Evolutionary conservation across 1,284 basidiomycete species (phyloP).

Genomic region (Quambalaria eucalypti): DNA sequence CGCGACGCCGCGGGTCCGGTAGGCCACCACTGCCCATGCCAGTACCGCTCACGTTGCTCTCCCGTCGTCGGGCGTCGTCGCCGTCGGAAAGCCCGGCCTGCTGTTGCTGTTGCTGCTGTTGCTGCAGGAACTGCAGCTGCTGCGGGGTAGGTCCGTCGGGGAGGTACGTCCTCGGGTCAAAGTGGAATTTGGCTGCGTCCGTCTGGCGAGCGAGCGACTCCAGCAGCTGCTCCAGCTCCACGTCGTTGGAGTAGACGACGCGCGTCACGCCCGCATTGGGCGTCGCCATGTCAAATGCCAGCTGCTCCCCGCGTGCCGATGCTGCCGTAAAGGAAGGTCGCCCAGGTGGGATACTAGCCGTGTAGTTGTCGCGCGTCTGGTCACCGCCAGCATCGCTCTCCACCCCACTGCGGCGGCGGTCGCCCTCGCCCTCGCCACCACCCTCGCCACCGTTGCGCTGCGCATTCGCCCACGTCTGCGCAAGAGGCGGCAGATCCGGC

Average conservation of each 20-base stretch:
- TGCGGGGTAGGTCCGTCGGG: background rate
- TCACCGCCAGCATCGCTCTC: background rate
- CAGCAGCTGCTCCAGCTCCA: conserved; percentile 29
- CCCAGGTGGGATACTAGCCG: background rate
- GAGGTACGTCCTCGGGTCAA: conserved; percentile 2
- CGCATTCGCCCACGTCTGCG: background rate
- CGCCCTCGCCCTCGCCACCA: background rate
- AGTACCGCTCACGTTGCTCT: background rate
- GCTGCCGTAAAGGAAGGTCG: too few species aligned
- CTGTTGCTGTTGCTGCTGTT: too few species aligned
- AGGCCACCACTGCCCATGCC: background rate
- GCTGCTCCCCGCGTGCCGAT: background rate
- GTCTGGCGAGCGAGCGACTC: conserved; percentile 20
- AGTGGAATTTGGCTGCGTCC: conserved; percentile 34
- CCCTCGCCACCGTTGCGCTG: background rate
- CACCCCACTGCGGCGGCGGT: too few species aligned
- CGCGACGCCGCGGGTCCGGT: background rate
- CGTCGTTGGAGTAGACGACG: conserved; percentile 37
- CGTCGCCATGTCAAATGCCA: conserved; percentile 15
- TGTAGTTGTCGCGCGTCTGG: background rate
- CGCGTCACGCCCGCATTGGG: conserved; percentile 15
- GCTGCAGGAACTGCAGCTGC: background rate
- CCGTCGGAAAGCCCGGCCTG: too few species aligned
- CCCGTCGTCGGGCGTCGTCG: too few species aligned
- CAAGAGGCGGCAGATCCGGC: conserved; percentile 4